Base-by-base conservation (phyloP, 345 rosid species). In the Tarenaya hassleriana region DNA sequence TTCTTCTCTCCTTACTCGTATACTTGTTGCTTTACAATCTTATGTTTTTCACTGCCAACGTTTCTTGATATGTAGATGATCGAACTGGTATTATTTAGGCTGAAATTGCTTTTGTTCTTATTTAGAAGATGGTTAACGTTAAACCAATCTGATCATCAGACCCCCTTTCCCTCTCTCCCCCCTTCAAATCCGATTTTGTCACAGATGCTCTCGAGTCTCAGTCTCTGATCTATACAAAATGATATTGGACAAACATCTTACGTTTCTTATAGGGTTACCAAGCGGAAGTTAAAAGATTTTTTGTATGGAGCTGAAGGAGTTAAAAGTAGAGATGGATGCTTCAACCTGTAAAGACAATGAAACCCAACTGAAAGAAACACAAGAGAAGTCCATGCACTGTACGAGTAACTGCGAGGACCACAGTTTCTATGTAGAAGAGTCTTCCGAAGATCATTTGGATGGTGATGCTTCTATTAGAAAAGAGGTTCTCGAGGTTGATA, bases 381-480 rank as follows among this genome's bases (percentile, higher is more conserved):
- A 71, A 50, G 84, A 68, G 17, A 70, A 60, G 27, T 11, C 40
- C 11, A 50, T 73, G 67, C 54, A 47, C 8, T 72, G 81, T 51
- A 47, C 18, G 5, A 78, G 65, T 60, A 79, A 74, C 55, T 49
- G 20, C 17, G 77, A 74, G 70, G 84, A 75, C 18, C 56, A 64
- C 16, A 53, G 41, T 27, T 73, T 64, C 33, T 20, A 60, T 10
- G 24, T 47, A 21, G 78, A 64, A 29, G 69, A 51, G 51, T 16
- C 33, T 19, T 10, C 13, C 52, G 73, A 47, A 4, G 69, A 51
- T 43, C 51, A 34, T 41, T 53, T 32, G 31, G 58, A 27, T 50
- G 62, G 0, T 24, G 63, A 17, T 65, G 50, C 10, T 62, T 44
- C 33, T 16, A 0, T 1, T 35, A 27, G 27, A 14, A 17, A 27